These are phyloP conservation scores for Sphagnum fallax DNA, from an alignment of 228 moss, liverwort and hornwort genomes.

Conservation along the genomic window DNA sequence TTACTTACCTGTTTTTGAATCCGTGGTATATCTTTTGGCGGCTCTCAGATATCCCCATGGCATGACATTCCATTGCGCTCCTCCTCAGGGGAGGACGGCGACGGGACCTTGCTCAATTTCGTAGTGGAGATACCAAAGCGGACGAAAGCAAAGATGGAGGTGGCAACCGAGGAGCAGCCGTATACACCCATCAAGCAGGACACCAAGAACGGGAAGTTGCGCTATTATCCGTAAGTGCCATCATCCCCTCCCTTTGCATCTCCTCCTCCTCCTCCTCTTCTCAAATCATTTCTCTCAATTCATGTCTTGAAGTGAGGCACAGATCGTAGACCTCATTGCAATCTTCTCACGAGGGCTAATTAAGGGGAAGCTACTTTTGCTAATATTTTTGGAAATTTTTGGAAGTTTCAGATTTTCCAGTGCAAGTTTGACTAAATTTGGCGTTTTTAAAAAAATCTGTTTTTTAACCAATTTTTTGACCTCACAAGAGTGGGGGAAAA, in stretches of 20 bases:
- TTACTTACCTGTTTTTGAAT: too few species aligned
- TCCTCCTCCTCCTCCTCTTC: not conserved
- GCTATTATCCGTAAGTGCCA: conserved; percentile 45
- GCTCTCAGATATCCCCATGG: conserved; percentile 47
- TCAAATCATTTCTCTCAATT: not conserved
- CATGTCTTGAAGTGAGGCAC: too few species aligned
- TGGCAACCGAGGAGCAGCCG: conserved; percentile 47
- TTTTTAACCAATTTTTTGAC: too few species aligned
- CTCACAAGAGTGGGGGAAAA: too few species aligned
- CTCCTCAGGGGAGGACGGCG: conserved; percentile 10
- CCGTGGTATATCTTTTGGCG: not conserved
- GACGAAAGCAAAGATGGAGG: conserved; percentile 51
- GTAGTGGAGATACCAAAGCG: conserved; percentile 54
- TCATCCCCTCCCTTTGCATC: not conserved
- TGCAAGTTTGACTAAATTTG: too few species aligned
- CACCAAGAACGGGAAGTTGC: conserved; percentile 55
- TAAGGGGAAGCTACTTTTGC: too few species aligned
- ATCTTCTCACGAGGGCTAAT: too few species aligned
- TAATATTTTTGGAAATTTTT: too few species aligned
- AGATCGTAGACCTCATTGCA: too few species aligned
- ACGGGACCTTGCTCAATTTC: conserved; percentile 32
- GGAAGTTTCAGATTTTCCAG: too few species aligned
- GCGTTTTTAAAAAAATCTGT: too few species aligned
- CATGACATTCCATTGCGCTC: conserved; percentile 53
- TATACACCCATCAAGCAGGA: conserved; percentile 61